Evolutionary conservation across 2,329 filamentous ascomycete genomes (phyloP).

Genomic region (Aspergillus proliferans): DNA sequence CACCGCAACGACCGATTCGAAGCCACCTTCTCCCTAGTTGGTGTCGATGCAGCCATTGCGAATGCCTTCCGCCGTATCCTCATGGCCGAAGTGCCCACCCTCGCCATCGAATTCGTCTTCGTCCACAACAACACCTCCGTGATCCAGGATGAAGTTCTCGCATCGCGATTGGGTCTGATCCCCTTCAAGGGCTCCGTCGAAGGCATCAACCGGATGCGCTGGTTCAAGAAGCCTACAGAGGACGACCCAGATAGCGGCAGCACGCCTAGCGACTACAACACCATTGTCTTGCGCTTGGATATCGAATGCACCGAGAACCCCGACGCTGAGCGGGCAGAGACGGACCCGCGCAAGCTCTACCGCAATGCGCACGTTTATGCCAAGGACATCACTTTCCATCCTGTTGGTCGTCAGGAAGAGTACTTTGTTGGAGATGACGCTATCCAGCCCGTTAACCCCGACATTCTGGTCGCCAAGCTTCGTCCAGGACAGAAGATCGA

Average conservation of each 20-base stretch:
- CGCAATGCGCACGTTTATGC: conserved; percentile 79
- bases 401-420: conserved; percentile 64
- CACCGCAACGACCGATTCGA: conserved; percentile 75
- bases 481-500: conserved; percentile 83
- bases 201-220: conserved; percentile 75
- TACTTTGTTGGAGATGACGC: conserved; percentile 61
- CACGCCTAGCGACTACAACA: conserved; percentile 71
- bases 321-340: conserved; percentile 64
- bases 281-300: conserved; percentile 69
- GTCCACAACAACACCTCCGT: conserved; percentile 96
- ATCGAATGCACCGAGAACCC: conserved; percentile 74
- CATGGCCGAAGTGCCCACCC: conserved; percentile 85
- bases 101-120: conserved; percentile 91
- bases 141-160: conserved; percentile 94
- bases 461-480: conserved; percentile 91
- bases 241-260: conserved; percentile 51
- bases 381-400: conserved; percentile 67
- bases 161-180: conserved; percentile 81
- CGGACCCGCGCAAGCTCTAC: conserved; percentile 78
- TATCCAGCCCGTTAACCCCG: conserved; percentile 75
- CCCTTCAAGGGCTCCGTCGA: conserved; percentile 75
- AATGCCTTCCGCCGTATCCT: conserved; percentile 97
- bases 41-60: conserved; percentile 84
- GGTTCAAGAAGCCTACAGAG: conserved; percentile 67
- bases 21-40: conserved; percentile 82